Evolutionary conservation across 495 filamentous ascomycete genomes (phyloP), one percentile per base, ranked within the genome.

Genomic region (Podospora fimiseda): DNA sequence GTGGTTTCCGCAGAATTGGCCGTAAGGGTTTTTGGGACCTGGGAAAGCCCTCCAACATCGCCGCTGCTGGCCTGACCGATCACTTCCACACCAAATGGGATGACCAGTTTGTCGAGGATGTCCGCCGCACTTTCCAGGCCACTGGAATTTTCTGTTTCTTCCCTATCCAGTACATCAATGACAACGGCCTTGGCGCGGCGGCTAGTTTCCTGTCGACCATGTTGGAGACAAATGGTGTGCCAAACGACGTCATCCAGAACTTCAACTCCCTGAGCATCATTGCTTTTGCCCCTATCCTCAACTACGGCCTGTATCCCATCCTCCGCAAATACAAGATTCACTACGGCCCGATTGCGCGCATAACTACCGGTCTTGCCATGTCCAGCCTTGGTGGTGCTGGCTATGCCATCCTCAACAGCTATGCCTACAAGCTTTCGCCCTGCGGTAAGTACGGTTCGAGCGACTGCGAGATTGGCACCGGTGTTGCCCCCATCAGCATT

Each of bases 201-300:
- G 70, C 70, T 36, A 70, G 51, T 41, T 82, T 79, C 62, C 69
- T 85, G 61, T 76, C 71, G 1, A 81, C 81, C 15, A 80, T 81
- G 51, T 75, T 89, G 69, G 73, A 73, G 23, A 86, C 82, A 3
- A 76, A 84, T 56, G 84, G 84, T 16, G 80, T 81, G 0, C 85
- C 86, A 38, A 91, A 91, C 73, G 87, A 91, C 57, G 72, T 89
- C 55, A 85, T 90, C 69, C 69, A 71, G 59, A 90, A 88, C 74
- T 82, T 90, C 65, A 86, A 90, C 65, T 80, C 87, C 3, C 75
- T 93, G 51, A 70, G 68, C 53, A 82, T 89, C 61, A 84, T 90
- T 64, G 70, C 85, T 53, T 77, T 85, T 61, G 81, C 86, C 14
- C 86, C 86, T 2, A 57, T 88, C 41, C 72, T 83, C 39, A 84